Evolutionary conservation across 805 yeast genomes (phyloP).

Genomic region (Candida odintsovae): DNA sequence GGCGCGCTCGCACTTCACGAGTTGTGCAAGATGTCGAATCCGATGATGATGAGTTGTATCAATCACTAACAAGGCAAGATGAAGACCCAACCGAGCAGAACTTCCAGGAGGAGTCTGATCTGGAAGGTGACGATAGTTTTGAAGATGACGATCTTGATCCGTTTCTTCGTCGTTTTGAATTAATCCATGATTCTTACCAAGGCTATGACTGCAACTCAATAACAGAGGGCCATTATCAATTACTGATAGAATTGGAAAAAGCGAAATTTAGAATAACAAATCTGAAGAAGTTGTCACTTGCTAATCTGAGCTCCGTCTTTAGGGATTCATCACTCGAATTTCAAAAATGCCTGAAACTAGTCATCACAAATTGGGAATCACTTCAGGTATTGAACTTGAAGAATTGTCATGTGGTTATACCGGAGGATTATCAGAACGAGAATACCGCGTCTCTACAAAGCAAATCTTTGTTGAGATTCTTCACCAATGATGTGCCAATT

Average conservation of each 20-base stretch:
- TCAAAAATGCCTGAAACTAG: background rate
- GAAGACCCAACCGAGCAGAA: no score
- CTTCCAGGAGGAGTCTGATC: background rate
- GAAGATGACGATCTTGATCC: slow-evolving; percentile 2
- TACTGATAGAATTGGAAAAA: background rate
- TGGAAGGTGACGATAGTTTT: slow-evolving; percentile 1
- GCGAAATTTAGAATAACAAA: background rate
- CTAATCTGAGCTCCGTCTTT: background rate
- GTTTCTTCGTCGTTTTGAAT: background rate
- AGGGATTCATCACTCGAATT: background rate
- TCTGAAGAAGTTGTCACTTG: background rate
- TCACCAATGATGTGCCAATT: background rate
- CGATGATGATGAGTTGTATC: background rate
- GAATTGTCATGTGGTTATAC: background rate
- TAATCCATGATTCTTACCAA: background rate
- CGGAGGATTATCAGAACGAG: background rate
- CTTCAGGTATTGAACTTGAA: background rate
- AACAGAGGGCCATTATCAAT: background rate
- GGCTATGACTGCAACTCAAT: background rate
- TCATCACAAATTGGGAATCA: background rate
- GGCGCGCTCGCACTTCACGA: background rate
- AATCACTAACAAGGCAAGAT: background rate
- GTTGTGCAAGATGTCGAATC: slow-evolving; percentile 2
- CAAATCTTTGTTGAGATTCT: background rate
- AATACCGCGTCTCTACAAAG: background rate